Percentiles rank a stretch among this genome's conserved stretches.
Conservation (phyloP, 2,329 filamentous ascomycete species). For the Pseudovirgaria hyperparasitica region DNA sequence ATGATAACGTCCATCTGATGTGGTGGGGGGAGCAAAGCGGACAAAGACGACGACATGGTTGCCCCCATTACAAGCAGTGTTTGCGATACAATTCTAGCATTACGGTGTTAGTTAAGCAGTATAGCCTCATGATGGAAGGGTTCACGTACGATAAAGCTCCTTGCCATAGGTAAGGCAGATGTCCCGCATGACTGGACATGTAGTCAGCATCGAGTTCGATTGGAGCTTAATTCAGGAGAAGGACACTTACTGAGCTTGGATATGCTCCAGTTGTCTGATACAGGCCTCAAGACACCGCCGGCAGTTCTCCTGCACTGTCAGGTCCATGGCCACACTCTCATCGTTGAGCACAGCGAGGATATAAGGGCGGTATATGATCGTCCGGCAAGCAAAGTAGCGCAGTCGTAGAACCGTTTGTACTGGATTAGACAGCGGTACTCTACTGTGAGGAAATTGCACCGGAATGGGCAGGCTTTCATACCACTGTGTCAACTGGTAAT, state of each 20-base stretch:
- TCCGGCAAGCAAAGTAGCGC: conserved; percentile 73
- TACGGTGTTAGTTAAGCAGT: conserved; percentile 1
- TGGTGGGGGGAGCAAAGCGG: conserved; percentile 46
- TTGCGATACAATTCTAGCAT: conserved; percentile 63
- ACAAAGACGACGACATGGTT: conserved; percentile 64
- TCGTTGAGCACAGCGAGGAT: conserved; percentile 70
- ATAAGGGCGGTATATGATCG: conserved; percentile 76
- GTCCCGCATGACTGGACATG: conserved; percentile 54
- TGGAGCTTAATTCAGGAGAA: background rate
- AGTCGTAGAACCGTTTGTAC: conserved; percentile 69
- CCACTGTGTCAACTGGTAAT: conserved; percentile 75
- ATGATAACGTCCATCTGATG: conserved; percentile 60
- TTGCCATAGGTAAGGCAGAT: conserved; percentile 79
- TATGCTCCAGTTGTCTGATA: conserved; percentile 66
- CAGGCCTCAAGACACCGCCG: conserved; percentile 72
- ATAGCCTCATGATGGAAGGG: background rate
- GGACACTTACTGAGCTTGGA: conserved; percentile 56
- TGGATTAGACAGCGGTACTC: conserved; percentile 54
- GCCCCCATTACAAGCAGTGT: conserved; percentile 74
- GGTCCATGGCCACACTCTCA: conserved; percentile 58
- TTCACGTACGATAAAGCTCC: conserved; percentile 47
- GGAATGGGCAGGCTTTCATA: conserved; percentile 65
- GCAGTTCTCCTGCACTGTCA: conserved; percentile 62
- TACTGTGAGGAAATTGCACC: conserved; percentile 64
- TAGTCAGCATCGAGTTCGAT: conserved; percentile 1